A percentile compares a stretch with the other conserved stretches of the same genome.
Evolutionary conservation across 805 yeast species (phyloP).

Genomic region (Candida montana): DNA sequence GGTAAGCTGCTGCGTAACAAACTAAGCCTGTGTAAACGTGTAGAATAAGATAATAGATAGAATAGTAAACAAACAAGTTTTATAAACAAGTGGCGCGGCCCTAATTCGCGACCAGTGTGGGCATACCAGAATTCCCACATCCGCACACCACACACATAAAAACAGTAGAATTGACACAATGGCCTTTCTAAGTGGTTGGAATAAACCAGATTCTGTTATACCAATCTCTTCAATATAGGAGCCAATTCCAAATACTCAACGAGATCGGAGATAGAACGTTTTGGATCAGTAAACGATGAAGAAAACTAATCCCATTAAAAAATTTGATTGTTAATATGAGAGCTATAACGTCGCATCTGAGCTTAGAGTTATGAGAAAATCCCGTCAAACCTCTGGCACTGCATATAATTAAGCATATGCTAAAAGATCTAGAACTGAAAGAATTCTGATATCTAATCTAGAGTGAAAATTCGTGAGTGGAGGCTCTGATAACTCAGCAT

Average conservation of each 20-base stretch:
- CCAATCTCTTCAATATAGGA: constrained; percentile 26
- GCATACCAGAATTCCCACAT: too few species aligned
- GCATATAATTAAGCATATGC: constrained; percentile 83
- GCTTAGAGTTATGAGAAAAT: constrained; percentile 70
- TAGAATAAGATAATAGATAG: too few species aligned
- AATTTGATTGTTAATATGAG: constrained; percentile 46
- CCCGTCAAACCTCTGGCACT: constrained; percentile 75
- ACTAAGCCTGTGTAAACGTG: too few species aligned
- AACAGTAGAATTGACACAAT: constrained; percentile 81
- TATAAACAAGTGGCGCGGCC: constrained; percentile 75
- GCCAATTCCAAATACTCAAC: constrained; percentile 24
- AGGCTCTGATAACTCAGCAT: constrained; percentile 88
- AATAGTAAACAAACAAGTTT: too few species aligned
- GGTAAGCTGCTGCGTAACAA: too few species aligned
- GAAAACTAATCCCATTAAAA: constrained; percentile 38
- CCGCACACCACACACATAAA: constrained; percentile 66
- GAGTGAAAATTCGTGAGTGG: constrained; percentile 79
- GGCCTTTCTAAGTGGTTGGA: constrained; percentile 89
- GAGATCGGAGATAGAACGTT: constrained; percentile 24
- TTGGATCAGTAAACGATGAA: constrained; percentile 25
- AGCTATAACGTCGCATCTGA: constrained; percentile 72
- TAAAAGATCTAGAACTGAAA: constrained; percentile 60
- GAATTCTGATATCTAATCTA: constrained; percentile 70
- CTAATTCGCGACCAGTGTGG: constrained; percentile 76
- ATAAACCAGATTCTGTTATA: constrained; percentile 78